Evolutionary conservation across 768 basidiomycete species (phyloP).

Genomic region (Suillus occidentalis): DNA sequence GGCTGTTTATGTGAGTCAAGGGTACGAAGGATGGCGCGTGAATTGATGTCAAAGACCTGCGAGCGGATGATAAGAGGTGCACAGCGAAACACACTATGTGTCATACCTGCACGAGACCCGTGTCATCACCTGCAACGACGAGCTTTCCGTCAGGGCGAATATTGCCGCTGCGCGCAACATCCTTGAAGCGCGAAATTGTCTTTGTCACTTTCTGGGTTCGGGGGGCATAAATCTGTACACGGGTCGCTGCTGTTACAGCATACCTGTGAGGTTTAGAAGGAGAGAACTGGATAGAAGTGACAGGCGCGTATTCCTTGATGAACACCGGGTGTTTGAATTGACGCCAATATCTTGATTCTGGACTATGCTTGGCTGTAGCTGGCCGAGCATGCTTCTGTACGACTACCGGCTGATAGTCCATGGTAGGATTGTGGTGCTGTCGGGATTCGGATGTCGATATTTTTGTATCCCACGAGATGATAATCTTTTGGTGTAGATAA

Average conservation of each 20-base stretch:
- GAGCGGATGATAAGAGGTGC: slow-evolving; percentile 6
- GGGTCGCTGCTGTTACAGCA: slow-evolving; percentile 91
- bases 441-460: slow-evolving; percentile 20
- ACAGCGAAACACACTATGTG: neutral
- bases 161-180: slow-evolving; percentile 85
- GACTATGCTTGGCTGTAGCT: slow-evolving; percentile 55
- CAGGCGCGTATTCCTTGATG: slow-evolving; percentile 94
- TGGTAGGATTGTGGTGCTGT: slow-evolving; percentile 28
- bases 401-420: slow-evolving; percentile 83
- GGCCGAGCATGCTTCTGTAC: slow-evolving; percentile 59
- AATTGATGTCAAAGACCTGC: slow-evolving; percentile 91
- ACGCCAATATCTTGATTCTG: slow-evolving; percentile 85
- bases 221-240: slow-evolving; percentile 94
- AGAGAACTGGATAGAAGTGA: slow-evolving; percentile 93
- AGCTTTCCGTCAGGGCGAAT: slow-evolving; percentile 94
- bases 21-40: slow-evolving; percentile 89
- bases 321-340: slow-evolving; percentile 90
- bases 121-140: slow-evolving; percentile 93
- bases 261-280: slow-evolving; percentile 87
- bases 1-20: slow-evolving; percentile 95
- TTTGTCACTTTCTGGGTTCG: slow-evolving; percentile 96
- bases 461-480: slow-evolving; percentile 16
- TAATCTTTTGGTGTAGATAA: slow-evolving; percentile 19
- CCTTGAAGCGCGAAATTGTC: slow-evolving; percentile 96
- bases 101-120: slow-evolving; percentile 74